Percentiles rank a stretch among this genome's conserved stretches.
These are phyloP conservation scores for Pseudocercospora pini-densiflorae DNA, from an alignment of 2,329 filamentous ascomycete species.

Conservation along the genomic window DNA sequence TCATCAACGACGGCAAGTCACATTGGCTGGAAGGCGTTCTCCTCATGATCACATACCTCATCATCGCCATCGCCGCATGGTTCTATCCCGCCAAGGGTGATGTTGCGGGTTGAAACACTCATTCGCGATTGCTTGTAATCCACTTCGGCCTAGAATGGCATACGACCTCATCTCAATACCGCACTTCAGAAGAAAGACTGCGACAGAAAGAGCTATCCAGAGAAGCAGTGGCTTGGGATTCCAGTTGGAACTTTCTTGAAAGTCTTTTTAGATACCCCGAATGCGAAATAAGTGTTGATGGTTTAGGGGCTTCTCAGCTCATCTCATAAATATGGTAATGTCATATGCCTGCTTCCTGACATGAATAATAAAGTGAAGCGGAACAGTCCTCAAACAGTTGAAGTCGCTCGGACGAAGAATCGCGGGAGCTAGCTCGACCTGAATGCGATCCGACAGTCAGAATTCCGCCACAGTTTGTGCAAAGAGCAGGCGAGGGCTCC, in stretches of 20 bases:
- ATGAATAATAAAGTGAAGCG: neutral
- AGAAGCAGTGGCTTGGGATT: neutral
- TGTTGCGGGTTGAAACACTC: conserved; percentile 21
- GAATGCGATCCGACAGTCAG: too few species aligned
- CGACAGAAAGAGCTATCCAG: neutral
- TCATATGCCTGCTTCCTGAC: too few species aligned
- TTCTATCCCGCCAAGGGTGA: conserved; percentile 43
- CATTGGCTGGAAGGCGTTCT: conserved; percentile 65
- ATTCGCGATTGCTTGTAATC: neutral
- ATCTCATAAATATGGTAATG: neutral
- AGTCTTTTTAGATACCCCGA: conserved; percentile 10
- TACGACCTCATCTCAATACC: neutral
- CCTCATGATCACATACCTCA: conserved; percentile 56
- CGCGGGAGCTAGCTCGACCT: too few species aligned
- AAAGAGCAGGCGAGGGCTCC: too few species aligned
- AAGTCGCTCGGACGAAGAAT: too few species aligned
- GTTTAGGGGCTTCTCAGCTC: neutral
- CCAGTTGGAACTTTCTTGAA: neutral
- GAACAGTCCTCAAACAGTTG: too few species aligned
- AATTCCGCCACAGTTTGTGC: too few species aligned
- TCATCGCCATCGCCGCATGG: conserved; percentile 65
- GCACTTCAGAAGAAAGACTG: neutral
- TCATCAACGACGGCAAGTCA: conserved; percentile 56
- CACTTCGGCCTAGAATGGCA: neutral
- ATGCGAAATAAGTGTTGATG: neutral